phyloP scores from a whole-genome alignment of 2,329 filamentous ascomycete genomes.

The Colletotrichum tanaceti region DNA sequence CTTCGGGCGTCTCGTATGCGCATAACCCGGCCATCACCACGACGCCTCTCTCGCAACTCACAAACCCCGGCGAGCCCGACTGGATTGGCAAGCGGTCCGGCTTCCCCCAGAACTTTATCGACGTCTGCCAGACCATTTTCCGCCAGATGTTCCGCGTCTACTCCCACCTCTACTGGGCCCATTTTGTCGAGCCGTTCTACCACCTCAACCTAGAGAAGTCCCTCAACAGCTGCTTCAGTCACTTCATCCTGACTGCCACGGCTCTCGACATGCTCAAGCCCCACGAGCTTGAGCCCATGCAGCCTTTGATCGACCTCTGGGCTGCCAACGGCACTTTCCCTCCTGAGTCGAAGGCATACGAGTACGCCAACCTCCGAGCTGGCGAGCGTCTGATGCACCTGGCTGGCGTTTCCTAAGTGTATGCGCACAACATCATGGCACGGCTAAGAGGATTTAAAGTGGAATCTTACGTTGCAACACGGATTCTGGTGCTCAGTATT shows the following conservation, averaged over 20 bases:
- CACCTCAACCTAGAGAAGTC: conserved; percentile 84
- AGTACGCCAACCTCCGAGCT: conserved; percentile 71
- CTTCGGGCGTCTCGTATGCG: conserved; percentile 74
- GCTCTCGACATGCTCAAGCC: conserved; percentile 86
- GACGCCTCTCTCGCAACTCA: conserved; percentile 71
- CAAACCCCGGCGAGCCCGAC: conserved; percentile 69
- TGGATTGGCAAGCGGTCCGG: conserved; percentile 95
- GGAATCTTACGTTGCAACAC: neutral
- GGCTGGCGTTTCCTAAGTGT: conserved; percentile 46
- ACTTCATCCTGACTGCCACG: conserved; percentile 84
- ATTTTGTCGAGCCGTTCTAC: conserved; percentile 87
- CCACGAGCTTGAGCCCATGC: conserved; percentile 95
- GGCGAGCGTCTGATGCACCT: conserved; percentile 70
- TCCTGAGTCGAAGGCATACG: conserved; percentile 75
- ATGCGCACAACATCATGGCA: conserved; percentile 1
- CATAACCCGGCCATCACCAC: conserved; percentile 70
- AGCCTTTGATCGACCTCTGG: conserved; percentile 92
- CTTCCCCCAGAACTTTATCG: conserved; percentile 89
- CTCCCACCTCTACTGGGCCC: conserved; percentile 96
- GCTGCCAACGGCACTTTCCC: conserved; percentile 89
- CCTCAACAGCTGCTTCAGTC: conserved; percentile 87
- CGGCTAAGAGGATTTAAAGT: neutral
- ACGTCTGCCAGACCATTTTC: conserved; percentile 93
- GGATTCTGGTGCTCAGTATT: neutral
- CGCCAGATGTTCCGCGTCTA: conserved; percentile 99